Base-by-base conservation (phyloP, 2,329 filamentous ascomycete species). In the Fusarium euwallaceae region DNA sequence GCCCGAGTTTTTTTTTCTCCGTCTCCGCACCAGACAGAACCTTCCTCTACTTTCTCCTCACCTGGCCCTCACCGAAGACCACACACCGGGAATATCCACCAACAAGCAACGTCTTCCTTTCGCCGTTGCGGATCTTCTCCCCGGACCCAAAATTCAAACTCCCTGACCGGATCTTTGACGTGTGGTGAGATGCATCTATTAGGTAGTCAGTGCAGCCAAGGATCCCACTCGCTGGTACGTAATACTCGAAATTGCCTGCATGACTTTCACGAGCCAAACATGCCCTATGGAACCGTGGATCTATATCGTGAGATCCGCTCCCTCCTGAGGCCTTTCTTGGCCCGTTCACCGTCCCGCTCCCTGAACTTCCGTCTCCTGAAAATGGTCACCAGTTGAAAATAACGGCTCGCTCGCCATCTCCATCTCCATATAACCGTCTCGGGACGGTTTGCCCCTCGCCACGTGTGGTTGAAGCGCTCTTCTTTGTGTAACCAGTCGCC, bases 271-370 rank as follows among this genome's bases (percentile, higher is more conserved):
- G 11, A 29, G 29, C n/a, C 17, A 61, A 45, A 16, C n/a, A 9
- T 41, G 22, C 34, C 27, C 4, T 22, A 61, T 24, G 27, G 45
- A 51, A 39, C 34, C 45, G 24, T 64, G 32, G 16, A 64, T 56
- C 45, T 64, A 64, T 56, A 64, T 64, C 61, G 22, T 64, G 24
- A 72, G 70, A 72, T 72, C 67, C 63, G 55, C 45, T 59, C 45
- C 22, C 59, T 36, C 22, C 14, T 55, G 32, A 29, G 22, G 22
- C 20, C 16, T 37, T 66, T 27, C 69, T 73, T 67, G 71, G 71
- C 45, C 71, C 69, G 69, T 72, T 63, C 71, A 73, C 71, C 69
- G 63, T 72, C 69, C 71, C 71, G 69, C 69, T 53, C 69, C 69
- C 71, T 60, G 45, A 14, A 20, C 20, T 17, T 36, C 36, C 51